These are phyloP conservation scores for Boletus vermiculosoides DNA, from an alignment of 768 basidiomycete species.

Conservation along the genomic window DNA sequence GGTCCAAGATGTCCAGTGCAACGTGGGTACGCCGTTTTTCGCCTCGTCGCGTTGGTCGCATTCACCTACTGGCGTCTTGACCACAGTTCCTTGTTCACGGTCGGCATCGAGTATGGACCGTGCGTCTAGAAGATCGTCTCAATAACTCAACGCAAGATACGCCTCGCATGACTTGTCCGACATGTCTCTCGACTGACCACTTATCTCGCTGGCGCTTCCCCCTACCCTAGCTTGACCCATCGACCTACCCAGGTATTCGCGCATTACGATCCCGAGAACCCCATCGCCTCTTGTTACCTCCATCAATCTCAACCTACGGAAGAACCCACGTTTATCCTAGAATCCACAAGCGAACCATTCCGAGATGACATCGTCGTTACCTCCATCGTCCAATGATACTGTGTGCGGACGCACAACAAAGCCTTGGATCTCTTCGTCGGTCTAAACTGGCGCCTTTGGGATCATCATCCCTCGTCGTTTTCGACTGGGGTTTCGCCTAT, in stretches of 20 bases:
- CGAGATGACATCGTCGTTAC: slow-evolving; percentile 30
- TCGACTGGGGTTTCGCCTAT: not conserved
- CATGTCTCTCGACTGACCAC: not conserved
- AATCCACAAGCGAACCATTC: slow-evolving; percentile 24
- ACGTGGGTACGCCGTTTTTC: slow-evolving; percentile 15
- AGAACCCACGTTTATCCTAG: slow-evolving; percentile 23
- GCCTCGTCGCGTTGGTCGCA: not conserved
- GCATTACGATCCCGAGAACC: slow-evolving; percentile 22
- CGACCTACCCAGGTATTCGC: slow-evolving; percentile 20
- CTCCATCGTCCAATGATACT: slow-evolving; percentile 29
- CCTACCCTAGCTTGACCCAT: not conserved
- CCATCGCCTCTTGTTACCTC: slow-evolving; percentile 25
- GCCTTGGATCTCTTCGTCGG: slow-evolving; percentile 29
- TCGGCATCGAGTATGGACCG: slow-evolving; percentile 24
- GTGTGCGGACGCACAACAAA: slow-evolving; percentile 21
- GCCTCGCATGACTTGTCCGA: not conserved
- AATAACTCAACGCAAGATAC: slow-evolving; percentile 23
- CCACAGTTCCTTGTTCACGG: slow-evolving; percentile 16
- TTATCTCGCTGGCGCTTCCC: not conserved
- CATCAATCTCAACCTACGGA: not conserved
- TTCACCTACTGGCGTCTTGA: not conserved
- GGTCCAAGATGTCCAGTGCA: slow-evolving; percentile 21
- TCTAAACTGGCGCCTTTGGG: slow-evolving; percentile 1
- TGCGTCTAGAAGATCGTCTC: slow-evolving; percentile 31
- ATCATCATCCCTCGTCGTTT: no score